Conservation (phyloP, 495 filamentous ascomycete species). For the Hyaloscypha variabilis region DNA sequence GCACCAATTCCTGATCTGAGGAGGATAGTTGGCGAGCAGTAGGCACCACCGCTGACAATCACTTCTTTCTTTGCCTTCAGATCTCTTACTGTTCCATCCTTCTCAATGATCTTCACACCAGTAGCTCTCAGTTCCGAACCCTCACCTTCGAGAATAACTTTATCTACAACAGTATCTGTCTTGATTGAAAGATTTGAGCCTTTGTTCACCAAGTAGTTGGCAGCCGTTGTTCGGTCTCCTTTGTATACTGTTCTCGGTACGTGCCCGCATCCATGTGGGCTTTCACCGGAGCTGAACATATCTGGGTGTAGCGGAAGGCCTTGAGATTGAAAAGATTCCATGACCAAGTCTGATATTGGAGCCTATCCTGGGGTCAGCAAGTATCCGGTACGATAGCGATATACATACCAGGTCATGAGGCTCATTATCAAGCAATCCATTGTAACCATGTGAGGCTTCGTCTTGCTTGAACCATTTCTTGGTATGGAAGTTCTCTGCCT, state of each 20-base stretch:
- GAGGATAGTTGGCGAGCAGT: conserved; percentile 66
- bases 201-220: conserved; percentile 47
- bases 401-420: conserved; percentile 43
- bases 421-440: conserved; percentile 49
- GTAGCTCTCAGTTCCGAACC: conserved; percentile 49
- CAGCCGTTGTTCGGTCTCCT: conserved; percentile 49
- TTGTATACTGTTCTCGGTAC: conserved; percentile 51
- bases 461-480: conserved; percentile 40
- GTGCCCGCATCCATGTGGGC: conserved; percentile 54
- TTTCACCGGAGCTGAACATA: conserved; percentile 53
- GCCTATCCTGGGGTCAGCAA: conserved; percentile 28
- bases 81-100: conserved; percentile 50
- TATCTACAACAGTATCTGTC: conserved; percentile 64
- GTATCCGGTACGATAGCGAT: not conserved
- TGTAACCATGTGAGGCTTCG: conserved; percentile 42
- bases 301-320: conserved; percentile 49
- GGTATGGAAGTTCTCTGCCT: conserved; percentile 51
- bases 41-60: conserved; percentile 64
- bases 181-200: conserved; percentile 54
- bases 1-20: conserved; percentile 67
- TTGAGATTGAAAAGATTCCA: conserved; percentile 49
- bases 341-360: conserved; percentile 48
- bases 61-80: conserved; percentile 60
- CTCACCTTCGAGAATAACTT: conserved; percentile 54
- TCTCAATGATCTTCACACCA: conserved; percentile 64